Conservation (phyloP, 257 asterid genomes). For the Capsicum rhomboideum region DNA sequence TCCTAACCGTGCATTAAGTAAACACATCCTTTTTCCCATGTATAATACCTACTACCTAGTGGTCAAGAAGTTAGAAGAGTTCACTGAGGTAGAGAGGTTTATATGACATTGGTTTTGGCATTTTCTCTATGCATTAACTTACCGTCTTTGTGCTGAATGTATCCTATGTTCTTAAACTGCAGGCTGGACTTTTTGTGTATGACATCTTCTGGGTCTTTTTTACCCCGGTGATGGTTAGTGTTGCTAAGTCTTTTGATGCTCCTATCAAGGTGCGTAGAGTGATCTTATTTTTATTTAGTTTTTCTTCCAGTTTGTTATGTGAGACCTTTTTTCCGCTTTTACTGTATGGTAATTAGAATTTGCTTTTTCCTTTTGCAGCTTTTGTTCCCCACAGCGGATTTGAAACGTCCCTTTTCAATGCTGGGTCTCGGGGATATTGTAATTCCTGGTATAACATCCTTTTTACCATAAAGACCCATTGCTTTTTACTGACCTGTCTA, state of each 20-base stretch:
- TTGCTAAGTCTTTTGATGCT: constrained; percentile 93
- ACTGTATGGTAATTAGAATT: neutral
- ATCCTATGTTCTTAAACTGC: constrained; percentile 14
- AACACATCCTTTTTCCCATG: neutral
- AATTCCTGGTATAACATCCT: constrained; percentile 65
- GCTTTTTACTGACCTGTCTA: neutral
- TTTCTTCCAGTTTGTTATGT: neutral
- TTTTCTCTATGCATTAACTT: neutral
- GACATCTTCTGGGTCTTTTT: constrained; percentile 98
- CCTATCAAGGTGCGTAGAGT: constrained; percentile 66
- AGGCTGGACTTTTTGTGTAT: constrained; percentile 92
- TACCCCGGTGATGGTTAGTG: constrained; percentile 98
- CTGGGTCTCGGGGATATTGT: constrained; percentile 98
- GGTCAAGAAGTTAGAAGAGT: neutral
- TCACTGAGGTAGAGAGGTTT: neutral
- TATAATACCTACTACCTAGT: too few relatives aligned
- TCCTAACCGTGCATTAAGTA: neutral
- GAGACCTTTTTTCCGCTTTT: neutral
- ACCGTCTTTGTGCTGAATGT: neutral
- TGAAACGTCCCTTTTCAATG: constrained; percentile 93
- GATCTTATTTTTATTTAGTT: neutral
- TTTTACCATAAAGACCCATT: neutral
- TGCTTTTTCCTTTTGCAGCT: constrained; percentile 45
- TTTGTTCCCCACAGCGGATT: constrained; percentile 80
- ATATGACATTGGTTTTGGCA: neutral